A percentile compares a stretch with the other conserved stretches of the same genome.
Conservation (phyloP, 345 rosid genomes). For the Eucalyptus fibrosa region DNA sequence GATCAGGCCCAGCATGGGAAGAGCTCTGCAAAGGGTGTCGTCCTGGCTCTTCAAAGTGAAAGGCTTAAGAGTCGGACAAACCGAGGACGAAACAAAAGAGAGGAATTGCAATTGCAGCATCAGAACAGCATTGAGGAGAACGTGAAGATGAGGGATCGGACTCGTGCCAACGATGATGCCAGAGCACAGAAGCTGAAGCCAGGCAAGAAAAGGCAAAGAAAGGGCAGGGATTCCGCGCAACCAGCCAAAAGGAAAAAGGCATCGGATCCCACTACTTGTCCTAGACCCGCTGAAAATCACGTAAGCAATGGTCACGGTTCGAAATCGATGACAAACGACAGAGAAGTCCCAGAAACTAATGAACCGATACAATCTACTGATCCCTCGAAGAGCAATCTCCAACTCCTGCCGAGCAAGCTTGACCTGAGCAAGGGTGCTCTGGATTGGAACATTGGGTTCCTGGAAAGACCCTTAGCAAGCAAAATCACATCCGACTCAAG, state of each 20-base stretch:
- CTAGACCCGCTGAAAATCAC: background rate
- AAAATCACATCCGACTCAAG: background rate
- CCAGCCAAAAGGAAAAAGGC: background rate
- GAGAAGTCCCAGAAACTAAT: background rate
- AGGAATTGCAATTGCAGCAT: slow-evolving; percentile 1
- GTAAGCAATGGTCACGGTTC: background rate
- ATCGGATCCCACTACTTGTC: background rate
- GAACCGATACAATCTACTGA: background rate
- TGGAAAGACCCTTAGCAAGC: background rate
- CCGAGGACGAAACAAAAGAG: background rate
- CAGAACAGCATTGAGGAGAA: background rate
- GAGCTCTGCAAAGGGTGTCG: background rate
- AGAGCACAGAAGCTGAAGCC: background rate
- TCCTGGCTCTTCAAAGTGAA: background rate
- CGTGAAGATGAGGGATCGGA: background rate
- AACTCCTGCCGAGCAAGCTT: background rate
- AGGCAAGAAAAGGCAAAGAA: background rate
- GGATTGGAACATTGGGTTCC: background rate
- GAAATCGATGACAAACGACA: background rate
- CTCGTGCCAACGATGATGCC: background rate
- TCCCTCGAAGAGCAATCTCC: background rate
- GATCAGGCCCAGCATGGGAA: background rate
- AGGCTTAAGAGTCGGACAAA: background rate
- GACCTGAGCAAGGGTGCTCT: background rate
- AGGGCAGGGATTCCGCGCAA: background rate